Conservation (phyloP, 257 asterid genomes). For the Fraxinus excelsior region DNA sequence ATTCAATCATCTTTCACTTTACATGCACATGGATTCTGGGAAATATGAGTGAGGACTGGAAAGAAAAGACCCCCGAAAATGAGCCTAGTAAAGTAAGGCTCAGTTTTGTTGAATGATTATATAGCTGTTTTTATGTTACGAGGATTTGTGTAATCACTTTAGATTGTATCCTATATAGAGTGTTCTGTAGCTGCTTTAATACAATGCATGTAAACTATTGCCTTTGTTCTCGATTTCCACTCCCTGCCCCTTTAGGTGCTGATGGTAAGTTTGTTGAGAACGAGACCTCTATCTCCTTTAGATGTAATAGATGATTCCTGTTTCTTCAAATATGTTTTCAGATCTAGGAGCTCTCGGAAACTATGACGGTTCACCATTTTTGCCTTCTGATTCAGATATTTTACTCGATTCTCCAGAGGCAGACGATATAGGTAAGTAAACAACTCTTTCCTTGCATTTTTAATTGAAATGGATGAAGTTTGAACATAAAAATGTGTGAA, state of each 20-base stretch:
- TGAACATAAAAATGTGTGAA: not conserved
- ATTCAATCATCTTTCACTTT: no score
- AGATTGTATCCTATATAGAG: no score
- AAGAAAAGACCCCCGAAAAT: no score
- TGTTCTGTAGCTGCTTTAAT: not conserved
- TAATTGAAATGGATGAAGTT: no score
- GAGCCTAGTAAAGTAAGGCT: no score
- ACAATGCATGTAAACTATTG: not conserved
- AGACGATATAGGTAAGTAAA: constrained; percentile 69
- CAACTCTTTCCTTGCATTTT: constrained; percentile 2
- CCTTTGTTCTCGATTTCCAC: not conserved
- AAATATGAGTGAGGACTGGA: no score
- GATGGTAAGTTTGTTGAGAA: not conserved
- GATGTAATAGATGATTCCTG: constrained; percentile 2
- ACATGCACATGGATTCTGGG: no score
- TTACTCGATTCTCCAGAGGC: constrained; percentile 85
- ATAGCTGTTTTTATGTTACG: no score
- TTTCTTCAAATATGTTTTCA: constrained; percentile 32
- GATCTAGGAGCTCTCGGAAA: constrained; percentile 93
- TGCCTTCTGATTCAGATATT: constrained; percentile 91
- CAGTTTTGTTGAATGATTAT: no score
- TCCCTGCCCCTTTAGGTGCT: not conserved
- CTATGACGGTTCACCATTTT: constrained; percentile 84
- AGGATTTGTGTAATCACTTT: no score
- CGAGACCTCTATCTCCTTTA: not conserved